phyloP scores from a whole-genome alignment of 768 basidiomycete species.

The Russula foetens region DNA sequence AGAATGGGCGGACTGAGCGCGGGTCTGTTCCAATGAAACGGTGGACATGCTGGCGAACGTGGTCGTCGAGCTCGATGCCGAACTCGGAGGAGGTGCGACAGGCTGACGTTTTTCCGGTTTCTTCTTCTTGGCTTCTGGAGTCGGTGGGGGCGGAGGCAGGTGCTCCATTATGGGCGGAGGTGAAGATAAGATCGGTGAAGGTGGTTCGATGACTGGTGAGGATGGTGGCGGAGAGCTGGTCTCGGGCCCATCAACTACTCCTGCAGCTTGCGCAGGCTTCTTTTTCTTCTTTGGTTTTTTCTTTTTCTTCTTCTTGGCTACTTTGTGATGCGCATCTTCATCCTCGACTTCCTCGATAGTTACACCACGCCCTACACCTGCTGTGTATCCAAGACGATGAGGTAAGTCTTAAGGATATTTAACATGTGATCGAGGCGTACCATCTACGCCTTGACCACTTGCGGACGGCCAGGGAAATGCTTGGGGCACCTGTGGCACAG shows the following conservation, averaged over 20 bases:
- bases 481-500: neutral
- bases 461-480: neutral
- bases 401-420: neutral
- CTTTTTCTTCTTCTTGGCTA: slow-evolving; percentile 60
- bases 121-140: slow-evolving; percentile 5
- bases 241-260: slow-evolving; percentile 15
- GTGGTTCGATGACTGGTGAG: slow-evolving; percentile 12
- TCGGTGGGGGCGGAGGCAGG: neutral
- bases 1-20: slow-evolving; percentile 62
- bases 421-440: neutral
- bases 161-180: neutral
- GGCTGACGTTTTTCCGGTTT: slow-evolving; percentile 5
- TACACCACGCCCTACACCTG: slow-evolving; percentile 32
- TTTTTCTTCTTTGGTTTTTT: slow-evolving; percentile 72
- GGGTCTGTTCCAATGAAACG: slow-evolving; percentile 34
- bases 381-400: no score
- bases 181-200: neutral
- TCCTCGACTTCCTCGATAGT: slow-evolving; percentile 72
- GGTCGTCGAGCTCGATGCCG: slow-evolving; percentile 19
- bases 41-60: slow-evolving; percentile 30
- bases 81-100: slow-evolving; percentile 16
- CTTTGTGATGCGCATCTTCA: slow-evolving; percentile 40
- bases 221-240: slow-evolving; percentile 21
- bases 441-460: neutral
- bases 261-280: slow-evolving; percentile 26